These are phyloP conservation scores for Vigna mungo DNA, from an alignment of 306 rosid species.

Conservation along the genomic window DNA sequence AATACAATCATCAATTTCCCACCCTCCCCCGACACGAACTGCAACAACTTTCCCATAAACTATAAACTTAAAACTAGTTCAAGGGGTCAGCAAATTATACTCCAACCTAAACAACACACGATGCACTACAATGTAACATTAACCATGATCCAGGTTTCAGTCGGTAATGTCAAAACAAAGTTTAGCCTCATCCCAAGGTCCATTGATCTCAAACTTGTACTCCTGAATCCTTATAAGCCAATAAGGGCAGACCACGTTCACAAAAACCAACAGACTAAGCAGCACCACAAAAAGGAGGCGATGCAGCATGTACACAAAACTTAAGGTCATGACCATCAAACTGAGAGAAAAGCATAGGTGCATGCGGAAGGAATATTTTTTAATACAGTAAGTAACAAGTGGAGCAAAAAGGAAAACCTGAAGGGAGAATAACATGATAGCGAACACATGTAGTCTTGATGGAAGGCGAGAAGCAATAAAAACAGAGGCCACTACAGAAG, in stretches of 20 bases:
- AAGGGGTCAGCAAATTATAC: neutral
- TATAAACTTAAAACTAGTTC: constrained; percentile 19
- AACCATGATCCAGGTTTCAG: constrained; percentile 44
- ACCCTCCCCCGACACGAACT: neutral
- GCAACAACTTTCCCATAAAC: neutral
- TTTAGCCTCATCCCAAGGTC: constrained; percentile 98
- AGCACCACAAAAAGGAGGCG: constrained; percentile 64
- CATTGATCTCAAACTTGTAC: constrained; percentile 90
- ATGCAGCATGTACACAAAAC: constrained; percentile 68
- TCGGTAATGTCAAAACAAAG: constrained; percentile 93
- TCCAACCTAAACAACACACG: neutral
- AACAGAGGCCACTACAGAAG: constrained; percentile 91
- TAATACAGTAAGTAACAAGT: constrained; percentile 74
- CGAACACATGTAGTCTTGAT: constrained; percentile 84
- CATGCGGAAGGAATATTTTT: constrained; percentile 69
- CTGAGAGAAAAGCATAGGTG: constrained; percentile 75
- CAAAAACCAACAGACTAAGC: constrained; percentile 74
- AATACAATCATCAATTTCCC: constrained; percentile 11
- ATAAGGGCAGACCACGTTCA: constrained; percentile 80
- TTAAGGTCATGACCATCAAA: constrained; percentile 66
- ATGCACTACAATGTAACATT: constrained; percentile 7
- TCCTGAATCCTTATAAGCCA: constrained; percentile 92
- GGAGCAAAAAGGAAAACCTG: constrained; percentile 95
- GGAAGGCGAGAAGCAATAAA: constrained; percentile 88
- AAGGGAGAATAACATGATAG: constrained; percentile 81